These are phyloP conservation scores for Solanum pimpinellifolium DNA, from an alignment of 257 asterid genomes.

Conservation along the genomic window DNA sequence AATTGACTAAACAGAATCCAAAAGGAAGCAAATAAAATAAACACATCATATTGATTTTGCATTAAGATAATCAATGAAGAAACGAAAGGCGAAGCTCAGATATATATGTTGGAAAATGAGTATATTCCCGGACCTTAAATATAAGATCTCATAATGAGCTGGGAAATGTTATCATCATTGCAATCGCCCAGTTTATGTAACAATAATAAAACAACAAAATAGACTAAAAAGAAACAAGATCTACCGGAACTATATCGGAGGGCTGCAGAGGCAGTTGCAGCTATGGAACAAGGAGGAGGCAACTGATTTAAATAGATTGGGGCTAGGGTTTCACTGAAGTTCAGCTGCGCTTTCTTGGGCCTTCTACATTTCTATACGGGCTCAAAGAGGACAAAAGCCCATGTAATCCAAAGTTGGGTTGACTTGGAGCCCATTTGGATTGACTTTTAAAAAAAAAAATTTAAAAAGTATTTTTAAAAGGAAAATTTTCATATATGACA, in stretches of 20 bases:
- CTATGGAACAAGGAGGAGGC: background rate
- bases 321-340: background rate
- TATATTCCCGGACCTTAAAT: conserved; percentile 22
- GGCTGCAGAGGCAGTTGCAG: background rate
- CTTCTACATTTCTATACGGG: background rate
- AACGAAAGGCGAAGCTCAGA: conserved; percentile 1
- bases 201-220: background rate
- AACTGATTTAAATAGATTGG: background rate
- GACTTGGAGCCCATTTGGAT: too few species aligned
- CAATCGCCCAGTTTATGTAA: background rate
- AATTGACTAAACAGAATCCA: background rate
- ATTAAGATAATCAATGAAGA: background rate
- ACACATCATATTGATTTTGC: background rate
- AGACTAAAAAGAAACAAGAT: background rate
- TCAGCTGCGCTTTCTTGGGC: background rate
- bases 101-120: conserved; percentile 11
- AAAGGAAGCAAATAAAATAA: background rate
- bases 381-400: background rate
- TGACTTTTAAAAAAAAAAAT: too few species aligned
- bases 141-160: conserved; percentile 55
- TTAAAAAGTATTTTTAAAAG: too few species aligned
- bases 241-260: background rate
- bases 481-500: too few species aligned
- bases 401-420: background rate
- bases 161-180: conserved; percentile 45